Base-by-base conservation (phyloP, 352 stramenopile genomes). In the Phytophthora colocasiae region DNA sequence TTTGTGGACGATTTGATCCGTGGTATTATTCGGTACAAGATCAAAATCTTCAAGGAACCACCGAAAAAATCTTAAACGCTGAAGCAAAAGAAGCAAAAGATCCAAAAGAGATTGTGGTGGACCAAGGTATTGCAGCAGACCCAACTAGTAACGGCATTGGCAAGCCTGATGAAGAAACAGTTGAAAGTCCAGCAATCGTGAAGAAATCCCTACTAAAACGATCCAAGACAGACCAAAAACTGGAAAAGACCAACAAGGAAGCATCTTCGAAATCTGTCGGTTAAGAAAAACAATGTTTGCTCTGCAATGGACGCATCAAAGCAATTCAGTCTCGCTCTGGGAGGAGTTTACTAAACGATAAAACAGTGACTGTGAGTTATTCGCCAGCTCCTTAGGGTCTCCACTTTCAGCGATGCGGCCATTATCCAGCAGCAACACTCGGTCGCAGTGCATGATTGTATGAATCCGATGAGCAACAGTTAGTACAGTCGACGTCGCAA, bases 381-480 rank as follows among this genome's bases (percentile, higher is more conserved):
- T 41, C 2, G 64, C 57, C 31, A 92, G 58, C 5, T 71, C 58
- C 9, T 67, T 62, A 2, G 84, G 81, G 5, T 73, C 22, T 2
- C 84, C 87, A 40, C 38, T 75, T 63, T 95, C 88, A 9, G 73
- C 78, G 6, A 95, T 55, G 0, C 47, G 46, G 0, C 88, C 86
- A 17, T 80, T 57, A 11, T 92, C 85, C 10, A 96, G 72, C 4
- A 96, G 40, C 3, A 95, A 48, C 2, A 96, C 85, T 17, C 81
- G 81, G 60, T 99, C 95, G 63, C 92, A 98, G 43, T 98, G 81
- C 70, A 98, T 89, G 58, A 99, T 98, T 1, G 96, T 99, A 55
- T 98, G 85, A 2, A 99, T 79, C 12, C 98, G 85, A 77, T 99
- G 98, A 12, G 98, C 97, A 38, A 99, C 98, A 0, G 97, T 99